Evolutionary conservation across 192 early-diverging fungal species (phyloP), one percentile per base, ranked within the genome.

Genomic region (Phlyctochytrium bullatum): DNA sequence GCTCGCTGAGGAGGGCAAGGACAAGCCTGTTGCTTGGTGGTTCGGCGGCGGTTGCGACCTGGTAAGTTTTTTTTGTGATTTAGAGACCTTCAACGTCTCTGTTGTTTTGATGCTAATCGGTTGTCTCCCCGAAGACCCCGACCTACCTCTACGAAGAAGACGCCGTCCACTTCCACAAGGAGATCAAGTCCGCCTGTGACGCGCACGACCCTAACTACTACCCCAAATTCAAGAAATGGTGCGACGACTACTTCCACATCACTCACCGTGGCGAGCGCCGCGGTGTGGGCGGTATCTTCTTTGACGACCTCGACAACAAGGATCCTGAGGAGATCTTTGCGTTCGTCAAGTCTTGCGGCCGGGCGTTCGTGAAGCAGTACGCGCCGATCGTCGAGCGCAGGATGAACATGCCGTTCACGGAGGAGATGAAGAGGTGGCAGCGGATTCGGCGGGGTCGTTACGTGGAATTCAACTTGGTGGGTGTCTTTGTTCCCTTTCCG

Each of bases 201-300:
- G 80, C 86, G 35, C 91, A 94, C 64, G 91, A 97, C 64, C 64
- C 79, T 29, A 66, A 76, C 2, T 96, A 91, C 81, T 99, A 97
- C 63, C 83, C 87, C 51, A 77, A 83, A 20, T 97, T 97, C 76
- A 99, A 99, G 80, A 85, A 91, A 57, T 97, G 95, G 95, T 96
- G 93, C 73, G 97, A 99, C 73, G 82, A 88, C 34, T 99, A 99
- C 76, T 99, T 99, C 75, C 80, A 85, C 71, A 88, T 88, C 61
- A 81, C 86, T 4, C 97, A 99, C 74, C 86, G 97, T 12, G 69
- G 79, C 10, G 97, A 99, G 74, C 82, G 89, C 17, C 91, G 97
- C 31, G 97, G 97, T 1, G 75, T 99, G 59, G 97, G 97, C 27
- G 97, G 97, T 30, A 97, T 97, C 75, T 99, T 99, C 78, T 99